A percentile compares a stretch with the other conserved stretches of the same genome.
Evolutionary conservation across 805 yeast species (phyloP).

Genomic region (Metschnikowia borealis): DNA sequence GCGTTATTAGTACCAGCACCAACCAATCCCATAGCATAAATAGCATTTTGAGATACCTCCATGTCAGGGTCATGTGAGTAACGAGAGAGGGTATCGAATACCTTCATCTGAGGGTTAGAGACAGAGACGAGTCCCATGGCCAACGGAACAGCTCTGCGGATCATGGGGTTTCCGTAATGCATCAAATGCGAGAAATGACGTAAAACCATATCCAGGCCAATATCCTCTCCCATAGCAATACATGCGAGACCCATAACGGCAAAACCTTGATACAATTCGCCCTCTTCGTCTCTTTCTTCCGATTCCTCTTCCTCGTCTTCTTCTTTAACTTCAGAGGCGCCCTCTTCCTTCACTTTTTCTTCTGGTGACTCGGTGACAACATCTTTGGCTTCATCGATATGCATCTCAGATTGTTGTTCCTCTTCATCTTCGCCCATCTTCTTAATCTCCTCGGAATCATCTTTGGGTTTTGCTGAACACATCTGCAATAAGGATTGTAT

Average conservation of each 20-base stretch:
- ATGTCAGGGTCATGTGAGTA: constrained; percentile 94
- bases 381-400: constrained; percentile 27
- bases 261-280: constrained; percentile 68
- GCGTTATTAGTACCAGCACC: constrained; percentile 99
- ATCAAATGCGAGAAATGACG: constrained; percentile 96
- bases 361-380: constrained; percentile 22
- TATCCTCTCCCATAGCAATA: constrained; percentile 96
- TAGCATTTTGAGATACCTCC: constrained; percentile 91
- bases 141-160: constrained; percentile 91
- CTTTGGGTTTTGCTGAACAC: constrained; percentile 69
- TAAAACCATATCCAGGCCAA: constrained; percentile 95
- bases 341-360: constrained; percentile 18
- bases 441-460: constrained; percentile 54
- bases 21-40: constrained; percentile 94
- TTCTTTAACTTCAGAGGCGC: constrained; percentile 6
- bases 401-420: constrained; percentile 22
- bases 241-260: constrained; percentile 93
- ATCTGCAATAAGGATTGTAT: constrained; percentile 88
- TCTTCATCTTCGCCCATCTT: constrained; percentile 39
- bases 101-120: constrained; percentile 94
- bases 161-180: constrained; percentile 93
- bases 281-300: constrained; percentile 40
- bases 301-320: constrained; percentile 25
- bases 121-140: constrained; percentile 97
- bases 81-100: constrained; percentile 91